phyloP scores from a whole-genome alignment of 371 early-diverging fungal species.

The Rhizopus arrhizus region DNA sequence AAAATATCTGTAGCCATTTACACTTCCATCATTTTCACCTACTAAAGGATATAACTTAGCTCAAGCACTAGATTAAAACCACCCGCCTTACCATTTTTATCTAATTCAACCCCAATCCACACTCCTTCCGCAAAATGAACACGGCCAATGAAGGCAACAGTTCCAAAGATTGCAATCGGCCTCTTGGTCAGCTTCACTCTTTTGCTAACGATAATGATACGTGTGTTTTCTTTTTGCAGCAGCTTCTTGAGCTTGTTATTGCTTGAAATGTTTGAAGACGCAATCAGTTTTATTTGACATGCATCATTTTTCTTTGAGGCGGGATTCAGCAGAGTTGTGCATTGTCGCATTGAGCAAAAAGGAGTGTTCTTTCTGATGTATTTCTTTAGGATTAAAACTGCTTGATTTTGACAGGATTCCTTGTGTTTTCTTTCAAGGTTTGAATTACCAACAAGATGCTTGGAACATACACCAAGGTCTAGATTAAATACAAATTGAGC shows the following conservation, averaged over 20 bases:
- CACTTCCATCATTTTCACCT: conserved; percentile 36
- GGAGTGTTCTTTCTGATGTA: no score
- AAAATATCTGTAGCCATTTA: conserved; percentile 34
- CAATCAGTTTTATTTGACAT: no score
- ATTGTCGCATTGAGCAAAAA: no score
- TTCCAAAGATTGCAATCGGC: conserved; percentile 25
- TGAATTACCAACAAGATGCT: neutral
- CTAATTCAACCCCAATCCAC: conserved; percentile 45
- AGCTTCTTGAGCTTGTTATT: no score
- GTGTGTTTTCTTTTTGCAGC: conserved; percentile 4
- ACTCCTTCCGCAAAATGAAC: conserved; percentile 39
- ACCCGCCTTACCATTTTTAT: conserved; percentile 30
- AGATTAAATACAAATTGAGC: neutral
- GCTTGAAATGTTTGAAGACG: no score
- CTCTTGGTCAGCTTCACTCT: conserved; percentile 19
- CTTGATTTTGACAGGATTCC: no score
- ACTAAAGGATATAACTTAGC: conserved; percentile 10
- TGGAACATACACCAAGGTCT: conserved; percentile 19
- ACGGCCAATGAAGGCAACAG: conserved; percentile 28
- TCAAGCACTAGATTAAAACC: neutral
- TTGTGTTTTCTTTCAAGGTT: no score
- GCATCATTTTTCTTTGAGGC: no score
- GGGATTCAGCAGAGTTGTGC: no score
- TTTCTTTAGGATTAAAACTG: no score
- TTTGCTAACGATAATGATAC: conserved; percentile 16